Evolutionary conservation across 352 stramenopile species (phyloP).

Genomic region (Plasmopara viticola): DNA sequence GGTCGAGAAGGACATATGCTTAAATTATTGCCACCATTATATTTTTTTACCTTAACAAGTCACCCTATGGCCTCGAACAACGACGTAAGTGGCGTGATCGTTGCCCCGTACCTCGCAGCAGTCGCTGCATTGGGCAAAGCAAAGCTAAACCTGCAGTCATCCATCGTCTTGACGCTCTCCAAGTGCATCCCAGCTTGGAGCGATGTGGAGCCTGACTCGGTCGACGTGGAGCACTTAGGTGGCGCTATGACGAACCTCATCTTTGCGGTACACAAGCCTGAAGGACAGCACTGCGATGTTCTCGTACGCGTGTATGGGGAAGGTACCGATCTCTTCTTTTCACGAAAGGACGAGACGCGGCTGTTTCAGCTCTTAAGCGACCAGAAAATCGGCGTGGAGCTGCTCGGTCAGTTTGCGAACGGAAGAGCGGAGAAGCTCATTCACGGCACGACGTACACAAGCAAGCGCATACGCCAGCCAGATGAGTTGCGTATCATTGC

Average conservation of each 20-base stretch:
- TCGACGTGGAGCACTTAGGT: conserved; percentile 61
- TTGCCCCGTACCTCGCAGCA: conserved; percentile 28
- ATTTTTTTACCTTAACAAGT: not conserved
- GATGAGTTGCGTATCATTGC: conserved; percentile 46
- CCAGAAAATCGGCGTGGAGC: conserved; percentile 57
- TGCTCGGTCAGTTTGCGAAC: conserved; percentile 78
- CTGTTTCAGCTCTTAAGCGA: conserved; percentile 70
- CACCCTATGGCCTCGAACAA: not conserved
- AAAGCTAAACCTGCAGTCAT: conserved; percentile 64
- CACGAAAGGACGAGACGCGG: conserved; percentile 64
- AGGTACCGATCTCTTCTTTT: conserved; percentile 80
- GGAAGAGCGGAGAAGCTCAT: conserved; percentile 73
- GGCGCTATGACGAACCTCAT: conserved; percentile 86
- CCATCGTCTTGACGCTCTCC: conserved; percentile 49
- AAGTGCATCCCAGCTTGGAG: conserved; percentile 55
- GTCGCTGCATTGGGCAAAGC: conserved; percentile 52
- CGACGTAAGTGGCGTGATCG: conserved; percentile 18
- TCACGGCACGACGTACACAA: conserved; percentile 54
- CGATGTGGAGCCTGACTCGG: conserved; percentile 41
- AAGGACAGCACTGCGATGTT: conserved; percentile 52
- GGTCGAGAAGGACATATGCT: too few relatives aligned
- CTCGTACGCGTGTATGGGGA: conserved; percentile 79
- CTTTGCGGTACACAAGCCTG: conserved; percentile 67
- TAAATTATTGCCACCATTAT: too few relatives aligned
- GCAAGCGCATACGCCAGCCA: conserved; percentile 62